Percentiles rank a stretch among this genome's conserved stretches.
phyloP scores from a whole-genome alignment of 352 stramenopile species.

The Elongisporangium undulatum region DNA sequence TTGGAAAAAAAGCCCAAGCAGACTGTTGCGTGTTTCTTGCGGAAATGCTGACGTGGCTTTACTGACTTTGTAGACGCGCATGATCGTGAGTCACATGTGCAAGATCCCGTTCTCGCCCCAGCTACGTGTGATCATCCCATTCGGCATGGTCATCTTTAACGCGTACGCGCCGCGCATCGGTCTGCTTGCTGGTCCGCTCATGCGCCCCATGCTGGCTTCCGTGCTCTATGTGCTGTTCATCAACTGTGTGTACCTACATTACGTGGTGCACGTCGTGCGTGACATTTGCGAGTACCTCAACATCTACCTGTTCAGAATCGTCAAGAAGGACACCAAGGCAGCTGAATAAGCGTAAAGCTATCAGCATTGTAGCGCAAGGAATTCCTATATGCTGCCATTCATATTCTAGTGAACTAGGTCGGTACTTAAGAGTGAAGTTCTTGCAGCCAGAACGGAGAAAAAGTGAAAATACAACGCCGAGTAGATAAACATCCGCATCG shows the following conservation, averaged over 20 bases:
- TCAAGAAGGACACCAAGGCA: constrained; percentile 19
- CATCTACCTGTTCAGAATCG: constrained; percentile 83
- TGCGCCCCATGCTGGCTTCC: constrained; percentile 65
- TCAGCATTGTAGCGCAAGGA: not conserved
- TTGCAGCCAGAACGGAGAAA: not conserved
- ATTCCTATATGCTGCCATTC: not conserved
- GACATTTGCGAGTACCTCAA: constrained; percentile 86
- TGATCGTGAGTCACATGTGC: constrained; percentile 90
- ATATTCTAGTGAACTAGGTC: not conserved
- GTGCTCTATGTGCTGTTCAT: constrained; percentile 74
- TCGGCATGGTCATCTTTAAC: constrained; percentile 72
- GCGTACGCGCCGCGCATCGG: constrained; percentile 50
- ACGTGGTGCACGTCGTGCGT: constrained; percentile 72
- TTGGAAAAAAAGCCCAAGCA: not conserved
- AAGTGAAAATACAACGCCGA: not conserved
- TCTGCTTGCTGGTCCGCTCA: constrained; percentile 37
- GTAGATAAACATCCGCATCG: not conserved
- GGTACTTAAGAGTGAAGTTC: not conserved
- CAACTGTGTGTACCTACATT: constrained; percentile 73
- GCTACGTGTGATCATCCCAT: constrained; percentile 76
- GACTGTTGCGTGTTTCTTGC: not conserved
- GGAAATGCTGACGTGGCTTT: constrained; percentile 1
- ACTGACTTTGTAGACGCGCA: constrained; percentile 60
- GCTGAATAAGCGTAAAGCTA: not conserved
- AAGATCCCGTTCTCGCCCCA: constrained; percentile 84